phyloP scores from a whole-genome alignment of 148 eudicot genomes.

The Chenopodium quinoa region DNA sequence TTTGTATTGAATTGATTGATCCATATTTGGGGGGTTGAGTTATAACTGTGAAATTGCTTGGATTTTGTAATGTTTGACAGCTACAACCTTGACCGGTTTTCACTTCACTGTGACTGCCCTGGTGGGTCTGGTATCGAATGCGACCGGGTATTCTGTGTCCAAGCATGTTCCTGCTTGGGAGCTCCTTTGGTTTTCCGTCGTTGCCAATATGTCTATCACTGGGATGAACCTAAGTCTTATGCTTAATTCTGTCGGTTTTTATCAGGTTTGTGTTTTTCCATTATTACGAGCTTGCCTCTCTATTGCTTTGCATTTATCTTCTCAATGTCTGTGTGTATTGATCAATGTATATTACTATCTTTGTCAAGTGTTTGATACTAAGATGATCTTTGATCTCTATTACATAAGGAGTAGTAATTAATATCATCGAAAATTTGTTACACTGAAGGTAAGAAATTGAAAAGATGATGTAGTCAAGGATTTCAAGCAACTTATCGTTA shows the following conservation, averaged over 20 bases:
- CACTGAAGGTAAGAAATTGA: not conserved
- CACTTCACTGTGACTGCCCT: conserved; percentile 86
- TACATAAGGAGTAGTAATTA: too few relatives aligned
- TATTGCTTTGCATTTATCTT: not conserved
- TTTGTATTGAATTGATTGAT: not conserved
- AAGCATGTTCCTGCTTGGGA: conserved; percentile 83
- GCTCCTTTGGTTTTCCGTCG: conserved; percentile 79
- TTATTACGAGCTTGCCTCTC: not conserved
- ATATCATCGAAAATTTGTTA: not conserved
- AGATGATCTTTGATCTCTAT: not conserved
- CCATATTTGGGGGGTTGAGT: not conserved
- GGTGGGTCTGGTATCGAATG: conserved; percentile 71
- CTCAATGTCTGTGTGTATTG: not conserved
- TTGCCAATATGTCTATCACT: conserved; percentile 80
- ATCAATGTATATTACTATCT: not conserved
- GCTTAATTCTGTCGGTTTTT: conserved; percentile 92
- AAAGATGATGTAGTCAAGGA: not conserved
- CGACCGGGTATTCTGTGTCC: conserved; percentile 67
- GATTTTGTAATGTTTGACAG: conserved; percentile 35
- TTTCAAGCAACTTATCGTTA: not conserved
- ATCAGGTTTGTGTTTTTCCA: conserved; percentile 50
- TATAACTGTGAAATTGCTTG: too few relatives aligned
- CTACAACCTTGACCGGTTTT: conserved; percentile 80
- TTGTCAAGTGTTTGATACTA: not conserved
- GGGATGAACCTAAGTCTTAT: conserved; percentile 90